These are phyloP conservation scores for Endocarpon pusillum DNA, from an alignment of 495 filamentous ascomycete species.

Conservation along the genomic window DNA sequence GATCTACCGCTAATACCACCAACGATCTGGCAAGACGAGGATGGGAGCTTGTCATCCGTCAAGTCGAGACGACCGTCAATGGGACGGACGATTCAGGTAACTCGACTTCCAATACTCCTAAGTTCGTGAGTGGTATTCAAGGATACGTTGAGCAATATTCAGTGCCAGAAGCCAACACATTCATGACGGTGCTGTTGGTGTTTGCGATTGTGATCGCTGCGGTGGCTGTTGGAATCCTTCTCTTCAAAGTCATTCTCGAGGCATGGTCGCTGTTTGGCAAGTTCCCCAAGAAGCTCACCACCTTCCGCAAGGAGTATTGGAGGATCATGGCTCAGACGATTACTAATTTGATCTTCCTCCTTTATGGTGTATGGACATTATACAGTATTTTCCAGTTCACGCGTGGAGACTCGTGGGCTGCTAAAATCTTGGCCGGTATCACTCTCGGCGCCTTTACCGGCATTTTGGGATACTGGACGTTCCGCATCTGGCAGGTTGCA, in stretches of 20 bases:
- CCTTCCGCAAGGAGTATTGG: slow-evolving; percentile 95
- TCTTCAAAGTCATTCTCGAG: slow-evolving; percentile 87
- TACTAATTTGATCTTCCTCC: slow-evolving; percentile 74
- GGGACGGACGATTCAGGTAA: slow-evolving; percentile 20
- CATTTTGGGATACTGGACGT: slow-evolving; percentile 60
- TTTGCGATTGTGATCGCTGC: slow-evolving; percentile 75
- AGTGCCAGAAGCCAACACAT: slow-evolving; percentile 78
- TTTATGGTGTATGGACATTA: slow-evolving; percentile 90
- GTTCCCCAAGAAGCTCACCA: slow-evolving; percentile 63
- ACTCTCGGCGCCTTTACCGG: slow-evolving; percentile 68
- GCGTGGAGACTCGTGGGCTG: slow-evolving; percentile 89
- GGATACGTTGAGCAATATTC: slow-evolving; percentile 58
- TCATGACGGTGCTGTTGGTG: slow-evolving; percentile 86
- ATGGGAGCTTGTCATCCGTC: slow-evolving; percentile 17
- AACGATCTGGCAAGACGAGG: slow-evolving; percentile 34
- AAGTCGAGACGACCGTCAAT: slow-evolving; percentile 27
- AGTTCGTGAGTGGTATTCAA: slow-evolving; percentile 45
- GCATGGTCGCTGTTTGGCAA: slow-evolving; percentile 76
- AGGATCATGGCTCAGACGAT: slow-evolving; percentile 73
- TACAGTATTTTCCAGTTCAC: slow-evolving; percentile 95
- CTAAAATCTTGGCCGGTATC: slow-evolving; percentile 66
- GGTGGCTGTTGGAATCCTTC: slow-evolving; percentile 70
- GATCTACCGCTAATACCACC: slow-evolving; percentile 23
- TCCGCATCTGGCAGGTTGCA: slow-evolving; percentile 65
- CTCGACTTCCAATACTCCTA: slow-evolving; percentile 11